These are phyloP conservation scores for Spathaspora passalidarum DNA, from an alignment of 805 yeast species.

Conservation along the genomic window DNA sequence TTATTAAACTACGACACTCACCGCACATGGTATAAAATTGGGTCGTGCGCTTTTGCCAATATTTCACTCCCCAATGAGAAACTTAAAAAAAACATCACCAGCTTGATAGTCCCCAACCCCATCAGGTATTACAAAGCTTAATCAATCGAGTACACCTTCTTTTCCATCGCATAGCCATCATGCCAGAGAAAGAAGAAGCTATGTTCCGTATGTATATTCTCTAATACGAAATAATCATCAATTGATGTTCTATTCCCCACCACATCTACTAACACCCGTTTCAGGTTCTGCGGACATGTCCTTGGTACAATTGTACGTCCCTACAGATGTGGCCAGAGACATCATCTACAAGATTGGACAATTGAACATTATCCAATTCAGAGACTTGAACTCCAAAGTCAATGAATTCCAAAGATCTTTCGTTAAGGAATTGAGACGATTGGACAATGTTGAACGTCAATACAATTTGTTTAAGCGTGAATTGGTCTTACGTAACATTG, in stretches of 20 bases:
- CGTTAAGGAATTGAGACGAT: conserved; percentile 78
- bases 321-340: conserved; percentile 86
- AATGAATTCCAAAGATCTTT: conserved; percentile 86
- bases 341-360: conserved; percentile 85
- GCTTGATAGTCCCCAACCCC: background rate
- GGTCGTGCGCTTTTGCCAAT: background rate
- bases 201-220: conserved; percentile 39
- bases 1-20: background rate
- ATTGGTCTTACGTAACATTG: conserved; percentile 48
- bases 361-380: conserved; percentile 79
- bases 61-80: background rate
- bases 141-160: background rate
- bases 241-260: background rate
- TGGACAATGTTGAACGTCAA: conserved; percentile 89
- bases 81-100: background rate
- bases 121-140: background rate
- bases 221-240: background rate
- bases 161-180: background rate
- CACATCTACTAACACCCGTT: background rate
- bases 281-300: conserved; percentile 95
- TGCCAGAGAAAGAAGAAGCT: conserved; percentile 39
- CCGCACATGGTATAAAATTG: too few relatives aligned
- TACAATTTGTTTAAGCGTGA: conserved; percentile 42
- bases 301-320: conserved; percentile 84
- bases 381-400: conserved; percentile 76